phyloP scores from a whole-genome alignment of 164 flowering plant genomes.

The Macadamia tetraphylla region DNA sequence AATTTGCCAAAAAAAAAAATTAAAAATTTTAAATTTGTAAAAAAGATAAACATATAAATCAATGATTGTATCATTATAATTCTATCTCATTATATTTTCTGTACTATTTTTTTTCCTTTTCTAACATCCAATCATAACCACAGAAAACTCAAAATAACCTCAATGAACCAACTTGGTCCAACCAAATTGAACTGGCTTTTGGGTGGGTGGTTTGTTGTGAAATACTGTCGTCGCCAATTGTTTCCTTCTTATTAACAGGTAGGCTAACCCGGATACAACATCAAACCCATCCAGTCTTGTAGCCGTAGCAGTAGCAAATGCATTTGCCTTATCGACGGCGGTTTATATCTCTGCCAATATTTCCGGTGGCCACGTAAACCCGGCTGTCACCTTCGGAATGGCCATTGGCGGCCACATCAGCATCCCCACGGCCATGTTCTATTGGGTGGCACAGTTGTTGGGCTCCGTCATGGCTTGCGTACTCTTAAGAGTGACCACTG shows the following conservation, averaged over 20 bases:
- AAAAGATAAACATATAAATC: no score
- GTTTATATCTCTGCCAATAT: slow-evolving; percentile 46
- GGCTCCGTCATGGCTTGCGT: slow-evolving; percentile 72
- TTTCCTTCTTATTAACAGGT: slow-evolving; percentile 24
- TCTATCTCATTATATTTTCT: no score
- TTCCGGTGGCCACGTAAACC: slow-evolving; percentile 87
- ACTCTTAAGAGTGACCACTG: slow-evolving; percentile 37
- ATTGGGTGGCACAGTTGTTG: slow-evolving; percentile 64
- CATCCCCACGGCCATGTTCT: slow-evolving; percentile 57
- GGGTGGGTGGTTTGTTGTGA: no score
- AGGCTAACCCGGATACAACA: slow-evolving; percentile 36
- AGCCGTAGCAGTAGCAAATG: slow-evolving; percentile 51
- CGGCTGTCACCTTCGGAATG: slow-evolving; percentile 82
- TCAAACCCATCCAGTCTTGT: slow-evolving; percentile 44
- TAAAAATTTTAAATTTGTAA: no score
- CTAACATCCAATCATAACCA: no score
- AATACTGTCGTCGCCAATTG: no score
- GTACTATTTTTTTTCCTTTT: no score
- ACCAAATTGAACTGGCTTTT: no score
- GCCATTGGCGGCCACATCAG: slow-evolving; percentile 68
- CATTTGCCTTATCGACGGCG: slow-evolving; percentile 51
- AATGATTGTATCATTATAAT: no score
- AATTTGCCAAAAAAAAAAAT: no score
- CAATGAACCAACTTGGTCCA: no score
- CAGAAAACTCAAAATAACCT: no score